phyloP scores from a whole-genome alignment of 257 asterid genomes.

The Cruciata laevipes region DNA sequence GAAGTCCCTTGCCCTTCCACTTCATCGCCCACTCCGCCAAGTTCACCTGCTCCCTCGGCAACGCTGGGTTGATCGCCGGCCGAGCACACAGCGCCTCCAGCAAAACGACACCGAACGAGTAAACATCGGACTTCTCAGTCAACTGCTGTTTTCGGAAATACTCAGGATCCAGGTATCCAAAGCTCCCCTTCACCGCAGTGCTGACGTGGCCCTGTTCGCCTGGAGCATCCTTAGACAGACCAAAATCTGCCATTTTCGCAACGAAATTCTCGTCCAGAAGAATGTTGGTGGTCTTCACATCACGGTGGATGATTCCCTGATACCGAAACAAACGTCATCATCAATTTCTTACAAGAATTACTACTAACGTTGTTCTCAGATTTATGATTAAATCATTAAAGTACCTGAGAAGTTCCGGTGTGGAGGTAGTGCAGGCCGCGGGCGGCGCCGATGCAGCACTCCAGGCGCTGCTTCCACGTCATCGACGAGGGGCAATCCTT shows the following conservation, averaged over 20 bases:
- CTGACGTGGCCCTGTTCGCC: constrained; percentile 68
- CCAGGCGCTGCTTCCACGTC: constrained; percentile 77
- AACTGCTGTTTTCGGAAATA: constrained; percentile 84
- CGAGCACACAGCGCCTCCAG: constrained; percentile 75
- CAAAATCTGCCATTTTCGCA: constrained; percentile 95
- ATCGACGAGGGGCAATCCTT: constrained; percentile 36
- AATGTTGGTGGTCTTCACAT: constrained; percentile 81
- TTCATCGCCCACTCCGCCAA: constrained; percentile 96
- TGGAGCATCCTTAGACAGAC: constrained; percentile 76
- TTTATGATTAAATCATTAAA: too few relatives aligned
- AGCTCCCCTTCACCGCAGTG: constrained; percentile 95
- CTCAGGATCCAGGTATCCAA: constrained; percentile 86
- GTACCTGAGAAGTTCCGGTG: constrained; percentile 58
- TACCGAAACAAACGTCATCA: too few relatives aligned
- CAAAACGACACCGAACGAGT: constrained; percentile 79
- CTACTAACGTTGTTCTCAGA: too few relatives aligned
- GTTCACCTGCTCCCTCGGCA: constrained; percentile 91
- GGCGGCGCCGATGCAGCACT: constrained; percentile 85
- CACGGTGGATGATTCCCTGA: constrained; percentile 76
- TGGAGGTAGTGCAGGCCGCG: constrained; percentile 89
- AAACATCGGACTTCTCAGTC: constrained; percentile 82
- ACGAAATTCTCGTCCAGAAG: constrained; percentile 60
- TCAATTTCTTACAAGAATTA: too few relatives aligned
- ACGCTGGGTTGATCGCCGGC: constrained; percentile 65
- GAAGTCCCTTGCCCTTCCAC: constrained; percentile 74